Conservation (phyloP, 2,329 filamentous ascomycete genomes). For the Trichoderma guizhouense region DNA sequence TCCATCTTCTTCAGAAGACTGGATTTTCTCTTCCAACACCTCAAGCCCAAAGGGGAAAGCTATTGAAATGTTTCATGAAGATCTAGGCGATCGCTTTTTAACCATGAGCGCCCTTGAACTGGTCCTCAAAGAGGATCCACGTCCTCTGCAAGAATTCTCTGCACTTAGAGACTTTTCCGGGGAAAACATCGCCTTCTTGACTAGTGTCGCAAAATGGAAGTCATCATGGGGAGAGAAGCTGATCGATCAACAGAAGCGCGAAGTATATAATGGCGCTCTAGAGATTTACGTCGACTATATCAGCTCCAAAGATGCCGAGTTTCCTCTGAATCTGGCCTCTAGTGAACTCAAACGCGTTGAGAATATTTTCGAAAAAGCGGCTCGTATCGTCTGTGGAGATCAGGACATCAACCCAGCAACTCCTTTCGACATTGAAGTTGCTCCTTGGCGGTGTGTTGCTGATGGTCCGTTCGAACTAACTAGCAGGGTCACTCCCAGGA, state of each 20-base stretch:
- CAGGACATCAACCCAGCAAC: conserved; percentile 34
- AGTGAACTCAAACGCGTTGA: conserved; percentile 49
- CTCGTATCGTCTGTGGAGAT: conserved; percentile 40
- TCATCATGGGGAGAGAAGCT: conserved; percentile 23
- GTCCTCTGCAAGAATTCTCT: conserved; percentile 60
- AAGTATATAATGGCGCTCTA: conserved; percentile 56
- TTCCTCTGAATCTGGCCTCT: conserved; percentile 61
- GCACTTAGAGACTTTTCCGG: conserved; percentile 65
- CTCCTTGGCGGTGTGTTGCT: not conserved
- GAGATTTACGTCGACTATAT: conserved; percentile 60
- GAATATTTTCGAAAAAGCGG: conserved; percentile 50
- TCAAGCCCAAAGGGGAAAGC: conserved; percentile 13
- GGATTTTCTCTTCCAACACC: not conserved
- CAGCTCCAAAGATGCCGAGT: conserved; percentile 55
- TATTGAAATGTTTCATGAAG: conserved; percentile 15
- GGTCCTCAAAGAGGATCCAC: conserved; percentile 54
- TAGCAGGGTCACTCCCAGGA: not conserved
- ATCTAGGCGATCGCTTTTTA: conserved; percentile 42
- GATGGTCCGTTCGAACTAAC: not conserved
- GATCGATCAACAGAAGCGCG: conserved; percentile 10
- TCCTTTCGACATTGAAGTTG: conserved; percentile 33
- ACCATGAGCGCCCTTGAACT: conserved; percentile 61
- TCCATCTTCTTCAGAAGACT: conserved; percentile 9
- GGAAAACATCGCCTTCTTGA: conserved; percentile 68
- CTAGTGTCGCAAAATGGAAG: conserved; percentile 56